These are phyloP conservation scores for Candolleomyces eurysporus DNA, from an alignment of 768 basidiomycete species.

Conservation along the genomic window DNA sequence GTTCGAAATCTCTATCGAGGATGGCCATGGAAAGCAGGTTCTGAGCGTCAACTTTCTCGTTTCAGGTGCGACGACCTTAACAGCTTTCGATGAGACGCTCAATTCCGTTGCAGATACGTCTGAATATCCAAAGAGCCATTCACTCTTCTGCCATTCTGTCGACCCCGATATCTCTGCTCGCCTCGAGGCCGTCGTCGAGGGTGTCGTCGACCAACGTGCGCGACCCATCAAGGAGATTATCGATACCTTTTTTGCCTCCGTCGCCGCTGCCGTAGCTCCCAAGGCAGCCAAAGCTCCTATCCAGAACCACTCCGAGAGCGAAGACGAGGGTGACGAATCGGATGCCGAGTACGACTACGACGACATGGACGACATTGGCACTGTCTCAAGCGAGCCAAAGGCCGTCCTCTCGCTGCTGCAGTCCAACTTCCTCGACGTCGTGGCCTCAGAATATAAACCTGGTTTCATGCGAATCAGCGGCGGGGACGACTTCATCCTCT, in stretches of 20 bases:
- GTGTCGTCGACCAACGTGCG: conserved; percentile 39
- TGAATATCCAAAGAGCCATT: conserved; percentile 61
- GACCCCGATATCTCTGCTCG: conserved; percentile 40
- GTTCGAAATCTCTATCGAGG: conserved; percentile 47
- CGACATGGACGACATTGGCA: conserved; percentile 36
- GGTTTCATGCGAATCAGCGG: conserved; percentile 50
- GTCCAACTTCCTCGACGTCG: conserved; percentile 58
- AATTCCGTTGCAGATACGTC: conserved; percentile 48
- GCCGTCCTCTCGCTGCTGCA: conserved; percentile 27
- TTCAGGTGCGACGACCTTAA: conserved; percentile 37
- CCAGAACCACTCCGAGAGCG: conserved; percentile 31
- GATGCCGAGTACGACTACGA: conserved; percentile 23
- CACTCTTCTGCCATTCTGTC: conserved; percentile 53
- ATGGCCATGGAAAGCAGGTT: conserved; percentile 31
- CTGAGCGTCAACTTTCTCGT: conserved; percentile 43
- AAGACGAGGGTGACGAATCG: conserved; percentile 36
- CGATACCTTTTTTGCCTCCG: conserved; percentile 38
- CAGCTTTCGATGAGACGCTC: neutral
- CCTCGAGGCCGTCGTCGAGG: conserved; percentile 42
- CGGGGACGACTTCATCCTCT: conserved; percentile 50
- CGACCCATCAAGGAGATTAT: conserved; percentile 45
- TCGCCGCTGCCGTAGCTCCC: conserved; percentile 21
- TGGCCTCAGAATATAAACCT: conserved; percentile 56
- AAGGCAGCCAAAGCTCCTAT: conserved; percentile 16
- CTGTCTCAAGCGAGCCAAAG: conserved; percentile 16